Base-by-base conservation (phyloP, 2,329 filamentous ascomycete genomes). In the Plectosphaerella cucumerina region DNA sequence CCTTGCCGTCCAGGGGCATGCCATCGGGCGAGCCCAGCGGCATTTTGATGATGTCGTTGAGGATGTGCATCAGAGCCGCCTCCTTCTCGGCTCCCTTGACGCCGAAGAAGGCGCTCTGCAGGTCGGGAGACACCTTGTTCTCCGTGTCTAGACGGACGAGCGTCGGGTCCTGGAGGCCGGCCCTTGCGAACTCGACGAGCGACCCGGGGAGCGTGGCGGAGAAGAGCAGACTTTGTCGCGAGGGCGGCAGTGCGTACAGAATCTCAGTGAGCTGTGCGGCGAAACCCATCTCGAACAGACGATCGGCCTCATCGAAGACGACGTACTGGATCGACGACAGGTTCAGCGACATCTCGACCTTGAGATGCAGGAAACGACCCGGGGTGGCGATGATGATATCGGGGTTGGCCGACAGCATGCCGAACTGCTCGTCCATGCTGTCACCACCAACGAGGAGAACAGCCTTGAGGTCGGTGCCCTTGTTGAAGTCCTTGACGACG, bases 221-320 rank as follows among this genome's bases (percentile, higher is more conserved):
- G 69, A 99, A 99, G 2, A 99, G 77, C 8, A 97, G 74, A 3
- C 92, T 99, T 65, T 99, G 94, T 52, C 95, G 81, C 21, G 86
- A 88, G 0, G 82, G 75, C 1, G 95, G 94, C 15, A 99, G 74
- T 0, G 91, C 89, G 63, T 96, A 85, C 48, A 99, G 74, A 75
- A 97, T 97, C 66, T 99, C 94, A 1, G 89, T 87, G 59, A 99
- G 75, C 64, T 99, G 94, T 4, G 89, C 85, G 5, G 92, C 91
- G 65, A 99, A 99, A 60, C 94, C 95, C 93, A 99, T 97, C 66
- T 99, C 94, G 69, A 99, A 99, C 18, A 99, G 76, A 49, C 94
- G 83, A 76, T 99, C 94, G 1, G 94, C 94, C 69, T 99, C 94
- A 65, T 99, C 94, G 57, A 99, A 99, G 9, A 99, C 94, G 21